Percentiles rank a stretch among this genome's conserved stretches.
Evolutionary conservation across 345 rosid genomes (phyloP).

Genomic region (Salix koriyanagi): DNA sequence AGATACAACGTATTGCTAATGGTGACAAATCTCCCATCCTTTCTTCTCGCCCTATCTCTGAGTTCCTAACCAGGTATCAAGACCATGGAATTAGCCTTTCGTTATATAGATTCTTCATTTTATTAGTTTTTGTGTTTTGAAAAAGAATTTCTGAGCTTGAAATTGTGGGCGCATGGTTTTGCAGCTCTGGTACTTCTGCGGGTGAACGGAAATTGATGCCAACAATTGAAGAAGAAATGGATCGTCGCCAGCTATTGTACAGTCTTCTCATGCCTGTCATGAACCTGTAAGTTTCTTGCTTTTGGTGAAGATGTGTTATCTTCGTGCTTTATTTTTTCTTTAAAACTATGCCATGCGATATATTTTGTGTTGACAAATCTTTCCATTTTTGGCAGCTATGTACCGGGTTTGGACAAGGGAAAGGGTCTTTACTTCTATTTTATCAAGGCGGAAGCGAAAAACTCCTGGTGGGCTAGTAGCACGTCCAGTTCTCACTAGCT

Average conservation of each 20-base stretch:
- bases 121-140: background rate
- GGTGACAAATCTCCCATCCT: slow-evolving; percentile 86
- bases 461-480: slow-evolving; percentile 89
- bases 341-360: background rate
- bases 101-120: background rate
- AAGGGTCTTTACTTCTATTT: slow-evolving; percentile 82
- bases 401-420: slow-evolving; percentile 85
- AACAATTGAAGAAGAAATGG: slow-evolving; percentile 79
- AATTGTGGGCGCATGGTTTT: background rate
- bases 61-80: slow-evolving; percentile 81
- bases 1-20: slow-evolving; percentile 88
- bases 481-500: slow-evolving; percentile 90
- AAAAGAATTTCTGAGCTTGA: background rate
- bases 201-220: slow-evolving; percentile 99
- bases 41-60: slow-evolving; percentile 82
- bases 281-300: slow-evolving; percentile 66
- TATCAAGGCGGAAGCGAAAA: slow-evolving; percentile 78
- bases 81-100: background rate
- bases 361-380: background rate
- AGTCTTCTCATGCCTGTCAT: slow-evolving; percentile 96
- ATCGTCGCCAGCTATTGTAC: slow-evolving; percentile 82
- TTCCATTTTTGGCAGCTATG: slow-evolving; percentile 44
- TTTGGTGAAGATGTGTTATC: background rate
- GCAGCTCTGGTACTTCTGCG: slow-evolving; percentile 96
- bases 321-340: background rate